A percentile compares a stretch with the other conserved stretches of the same genome.
Conservation (phyloP, 1,284 basidiomycete genomes). For the Papiliotrema fonsecae region DNA sequence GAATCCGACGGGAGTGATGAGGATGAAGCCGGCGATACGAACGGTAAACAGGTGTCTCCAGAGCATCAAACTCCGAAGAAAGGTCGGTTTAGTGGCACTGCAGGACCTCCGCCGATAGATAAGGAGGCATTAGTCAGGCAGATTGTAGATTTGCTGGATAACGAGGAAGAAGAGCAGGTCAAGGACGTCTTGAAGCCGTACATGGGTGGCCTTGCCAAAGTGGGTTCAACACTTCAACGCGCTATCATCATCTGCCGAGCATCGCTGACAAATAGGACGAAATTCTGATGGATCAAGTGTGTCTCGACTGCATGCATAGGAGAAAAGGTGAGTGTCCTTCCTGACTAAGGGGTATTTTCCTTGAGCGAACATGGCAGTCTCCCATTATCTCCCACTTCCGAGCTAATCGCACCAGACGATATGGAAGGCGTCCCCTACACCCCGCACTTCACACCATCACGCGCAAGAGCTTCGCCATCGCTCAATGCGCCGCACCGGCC, state of each 20-base stretch:
- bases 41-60: slow-evolving; percentile 4
- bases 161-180: slow-evolving; percentile 79
- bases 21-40: slow-evolving; percentile 9
- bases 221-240: slow-evolving; percentile 29
- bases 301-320: slow-evolving; percentile 47
- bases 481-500: slow-evolving; percentile 33
- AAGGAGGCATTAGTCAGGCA: slow-evolving; percentile 57
- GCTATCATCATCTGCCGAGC: no score
- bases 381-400: not conserved
- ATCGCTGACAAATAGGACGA: slow-evolving; percentile 34
- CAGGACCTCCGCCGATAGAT: slow-evolving; percentile 10
- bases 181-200: slow-evolving; percentile 66
- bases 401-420: slow-evolving; percentile 32
- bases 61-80: slow-evolving; percentile 9
- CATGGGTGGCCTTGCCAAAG: slow-evolving; percentile 68
- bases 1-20: slow-evolving; percentile 38
- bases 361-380: not conserved
- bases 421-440: slow-evolving; percentile 41
- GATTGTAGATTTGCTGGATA: slow-evolving; percentile 65
- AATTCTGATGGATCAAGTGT: slow-evolving; percentile 46
- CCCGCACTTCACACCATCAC: slow-evolving; percentile 39
- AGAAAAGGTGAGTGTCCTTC: slow-evolving; percentile 56
- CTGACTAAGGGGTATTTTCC: no score
- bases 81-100: not conserved
- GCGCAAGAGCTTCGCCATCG: slow-evolving; percentile 31